phyloP scores from a whole-genome alignment of 148 eudicot genomes.

The Polygonum aviculare region DNA sequence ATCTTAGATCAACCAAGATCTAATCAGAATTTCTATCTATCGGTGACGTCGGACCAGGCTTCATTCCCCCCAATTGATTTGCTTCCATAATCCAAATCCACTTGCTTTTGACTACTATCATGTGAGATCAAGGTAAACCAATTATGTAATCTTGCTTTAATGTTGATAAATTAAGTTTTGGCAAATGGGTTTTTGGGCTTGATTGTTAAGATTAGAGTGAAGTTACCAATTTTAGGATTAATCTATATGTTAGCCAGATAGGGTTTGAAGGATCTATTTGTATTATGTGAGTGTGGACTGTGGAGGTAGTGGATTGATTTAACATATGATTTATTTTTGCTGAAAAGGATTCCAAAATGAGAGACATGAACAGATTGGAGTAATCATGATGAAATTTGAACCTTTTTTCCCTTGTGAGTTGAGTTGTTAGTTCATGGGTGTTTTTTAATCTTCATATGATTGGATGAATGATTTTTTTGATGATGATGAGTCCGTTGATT shows the following conservation, averaged over 20 bases:
- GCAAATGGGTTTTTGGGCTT: too few relatives aligned
- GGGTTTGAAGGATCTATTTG: not conserved
- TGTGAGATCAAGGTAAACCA: too few relatives aligned
- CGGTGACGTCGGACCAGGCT: constrained; percentile 12
- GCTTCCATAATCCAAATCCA: not conserved
- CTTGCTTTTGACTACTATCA: too few relatives aligned
- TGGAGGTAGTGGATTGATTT: too few relatives aligned
- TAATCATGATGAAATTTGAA: not conserved
- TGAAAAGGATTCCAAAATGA: not conserved
- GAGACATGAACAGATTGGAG: not conserved
- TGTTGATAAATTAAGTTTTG: too few relatives aligned
- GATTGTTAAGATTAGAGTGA: too few relatives aligned
- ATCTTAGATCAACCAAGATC: not conserved
- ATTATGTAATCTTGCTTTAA: too few relatives aligned
- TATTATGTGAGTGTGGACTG: not conserved
- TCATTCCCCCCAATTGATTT: constrained; percentile 9
- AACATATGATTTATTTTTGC: not conserved
- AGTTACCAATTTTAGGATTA: not conserved
- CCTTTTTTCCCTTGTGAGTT: not conserved
- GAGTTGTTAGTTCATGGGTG: not conserved
- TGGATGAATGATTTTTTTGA: not conserved
- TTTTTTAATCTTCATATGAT: not conserved
- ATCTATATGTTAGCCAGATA: not conserved
- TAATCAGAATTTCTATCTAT: not conserved
- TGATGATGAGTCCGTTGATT: not conserved